Conservation (phyloP, 192 early-diverging fungal species). For the Linnemannia zychae region DNA sequence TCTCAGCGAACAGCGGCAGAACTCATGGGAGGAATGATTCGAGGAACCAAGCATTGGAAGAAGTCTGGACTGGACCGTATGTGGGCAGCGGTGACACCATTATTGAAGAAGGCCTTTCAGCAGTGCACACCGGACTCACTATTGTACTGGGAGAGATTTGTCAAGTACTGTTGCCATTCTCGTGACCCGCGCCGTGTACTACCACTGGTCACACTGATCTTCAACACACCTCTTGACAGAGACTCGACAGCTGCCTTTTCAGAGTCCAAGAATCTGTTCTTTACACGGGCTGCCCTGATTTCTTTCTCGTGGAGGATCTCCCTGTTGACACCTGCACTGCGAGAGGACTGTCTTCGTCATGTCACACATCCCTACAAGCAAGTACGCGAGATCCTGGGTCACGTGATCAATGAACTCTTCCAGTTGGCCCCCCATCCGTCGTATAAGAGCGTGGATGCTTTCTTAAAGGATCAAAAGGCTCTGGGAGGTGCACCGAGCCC, state of each 20-base stretch:
- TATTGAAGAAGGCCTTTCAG: constrained; percentile 72
- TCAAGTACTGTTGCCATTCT: constrained; percentile 71
- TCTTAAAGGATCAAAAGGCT: constrained; percentile 39
- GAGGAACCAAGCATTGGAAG: constrained; percentile 92
- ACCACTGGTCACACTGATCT: constrained; percentile 78
- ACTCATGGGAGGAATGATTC: constrained; percentile 82
- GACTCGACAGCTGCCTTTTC: constrained; percentile 85
- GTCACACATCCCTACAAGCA: constrained; percentile 91
- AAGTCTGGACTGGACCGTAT: constrained; percentile 58
- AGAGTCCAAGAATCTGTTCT: constrained; percentile 85
- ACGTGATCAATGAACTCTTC: constrained; percentile 75
- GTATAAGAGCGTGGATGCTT: constrained; percentile 57
- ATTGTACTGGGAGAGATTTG: constrained; percentile 79
- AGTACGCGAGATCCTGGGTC: constrained; percentile 85
- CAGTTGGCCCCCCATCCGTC: constrained; percentile 75
- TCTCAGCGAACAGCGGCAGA: constrained; percentile 88
- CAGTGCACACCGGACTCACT: constrained; percentile 81
- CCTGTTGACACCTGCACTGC: constrained; percentile 65
- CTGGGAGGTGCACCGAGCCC: constrained; percentile 15
- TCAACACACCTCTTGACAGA: constrained; percentile 77
- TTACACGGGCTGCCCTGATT: constrained; percentile 72
- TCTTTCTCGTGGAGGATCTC: constrained; percentile 79
- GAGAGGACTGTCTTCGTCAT: constrained; percentile 50
- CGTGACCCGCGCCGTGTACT: constrained; percentile 87
- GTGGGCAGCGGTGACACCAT: constrained; percentile 80